Percentiles rank a stretch among this genome's conserved stretches.
These are phyloP conservation scores for Ophiostoma tasmaniense DNA, from an alignment of 2,329 filamentous ascomycete genomes.

Conservation along the genomic window DNA sequence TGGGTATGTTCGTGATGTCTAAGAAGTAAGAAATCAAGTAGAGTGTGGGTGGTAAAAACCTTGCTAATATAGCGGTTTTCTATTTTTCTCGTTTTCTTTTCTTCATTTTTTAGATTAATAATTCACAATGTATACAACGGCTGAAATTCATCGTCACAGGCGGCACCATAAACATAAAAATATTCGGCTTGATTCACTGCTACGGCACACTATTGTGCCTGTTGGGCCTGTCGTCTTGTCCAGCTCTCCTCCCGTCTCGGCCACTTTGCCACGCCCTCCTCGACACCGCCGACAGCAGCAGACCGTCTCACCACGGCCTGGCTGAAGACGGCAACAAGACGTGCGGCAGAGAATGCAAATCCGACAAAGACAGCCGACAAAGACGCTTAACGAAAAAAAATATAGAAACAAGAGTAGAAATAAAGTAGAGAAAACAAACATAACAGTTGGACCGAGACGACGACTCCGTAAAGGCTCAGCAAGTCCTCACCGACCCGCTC, in stretches of 20 bases:
- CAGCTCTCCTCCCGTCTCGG: not conserved
- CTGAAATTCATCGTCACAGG: too few relatives aligned
- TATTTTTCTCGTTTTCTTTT: too few relatives aligned
- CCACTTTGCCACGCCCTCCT: not conserved
- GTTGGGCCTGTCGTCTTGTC: not conserved
- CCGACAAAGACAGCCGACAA: not conserved
- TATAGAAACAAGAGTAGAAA: not conserved
- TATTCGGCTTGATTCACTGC: not conserved
- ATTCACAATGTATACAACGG: too few relatives aligned
- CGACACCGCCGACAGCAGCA: not conserved
- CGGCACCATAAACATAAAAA: too few relatives aligned
- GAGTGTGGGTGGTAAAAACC: too few relatives aligned
- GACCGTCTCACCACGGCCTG: slow-evolving; percentile 19
- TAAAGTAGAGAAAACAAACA: not conserved
- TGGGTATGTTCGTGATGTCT: too few relatives aligned
- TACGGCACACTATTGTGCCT: not conserved
- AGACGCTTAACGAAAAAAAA: not conserved
- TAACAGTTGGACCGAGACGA: not conserved
- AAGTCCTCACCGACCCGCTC: slow-evolving; percentile 18
- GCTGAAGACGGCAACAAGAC: not conserved
- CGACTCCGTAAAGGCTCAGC: not conserved
- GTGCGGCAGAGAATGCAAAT: not conserved
- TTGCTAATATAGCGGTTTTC: too few relatives aligned
- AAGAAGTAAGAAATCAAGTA: too few relatives aligned
- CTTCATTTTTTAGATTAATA: too few relatives aligned